phyloP scores from a whole-genome alignment of 352 stramenopile genomes.

The Discostella stelligera region DNA sequence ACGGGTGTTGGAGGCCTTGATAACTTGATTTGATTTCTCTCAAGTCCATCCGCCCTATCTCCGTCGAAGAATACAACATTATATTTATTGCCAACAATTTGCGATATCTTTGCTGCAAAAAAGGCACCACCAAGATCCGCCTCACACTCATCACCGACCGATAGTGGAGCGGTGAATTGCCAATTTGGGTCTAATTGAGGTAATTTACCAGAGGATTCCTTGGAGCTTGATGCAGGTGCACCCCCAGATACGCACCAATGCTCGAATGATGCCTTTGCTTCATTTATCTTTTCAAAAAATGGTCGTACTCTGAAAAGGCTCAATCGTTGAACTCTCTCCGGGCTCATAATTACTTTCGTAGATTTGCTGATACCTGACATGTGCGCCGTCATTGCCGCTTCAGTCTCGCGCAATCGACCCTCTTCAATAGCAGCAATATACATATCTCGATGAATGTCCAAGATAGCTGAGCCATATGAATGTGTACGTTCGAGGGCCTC shows the following conservation, averaged over 20 bases:
- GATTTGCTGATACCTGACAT: constrained; percentile 35
- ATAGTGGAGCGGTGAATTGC: constrained; percentile 61
- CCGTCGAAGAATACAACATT: constrained; percentile 81
- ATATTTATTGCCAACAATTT: constrained; percentile 53
- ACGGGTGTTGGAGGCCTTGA: constrained; percentile 43
- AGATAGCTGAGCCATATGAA: constrained; percentile 59
- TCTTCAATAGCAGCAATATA: constrained; percentile 77
- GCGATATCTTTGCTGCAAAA: constrained; percentile 65
- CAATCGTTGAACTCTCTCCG: constrained; percentile 69
- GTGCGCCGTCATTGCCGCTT: constrained; percentile 69
- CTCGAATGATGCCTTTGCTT: constrained; percentile 52
- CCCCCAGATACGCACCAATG: constrained; percentile 53
- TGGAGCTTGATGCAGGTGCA: constrained; percentile 13
- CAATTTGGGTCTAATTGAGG: constrained; percentile 52
- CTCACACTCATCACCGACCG: constrained; percentile 74
- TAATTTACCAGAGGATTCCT: background rate
- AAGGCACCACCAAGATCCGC: constrained; percentile 77
- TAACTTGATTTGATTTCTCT: constrained; percentile 65
- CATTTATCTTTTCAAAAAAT: constrained; percentile 74
- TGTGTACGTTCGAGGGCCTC: constrained; percentile 60
- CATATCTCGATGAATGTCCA: constrained; percentile 79
- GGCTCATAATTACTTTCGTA: constrained; percentile 50
- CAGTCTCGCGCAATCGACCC: constrained; percentile 56
- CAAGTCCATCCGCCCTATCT: constrained; percentile 60
- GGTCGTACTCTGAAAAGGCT: constrained; percentile 69